phyloP scores from a whole-genome alignment of 768 basidiomycete species.

The Pulveroboletus sp. region DNA sequence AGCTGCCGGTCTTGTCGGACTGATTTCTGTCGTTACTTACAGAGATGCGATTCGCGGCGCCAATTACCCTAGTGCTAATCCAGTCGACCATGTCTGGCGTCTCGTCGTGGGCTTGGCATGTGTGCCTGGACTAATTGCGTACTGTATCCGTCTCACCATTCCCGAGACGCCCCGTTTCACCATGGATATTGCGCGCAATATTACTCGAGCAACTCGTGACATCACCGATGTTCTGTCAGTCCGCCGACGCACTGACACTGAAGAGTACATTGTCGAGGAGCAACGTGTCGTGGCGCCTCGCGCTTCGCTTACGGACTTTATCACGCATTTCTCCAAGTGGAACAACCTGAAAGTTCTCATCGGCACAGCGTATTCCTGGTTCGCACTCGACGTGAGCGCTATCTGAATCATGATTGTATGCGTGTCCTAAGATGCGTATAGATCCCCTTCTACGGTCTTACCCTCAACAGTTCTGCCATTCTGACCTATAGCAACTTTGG shows the following conservation, averaged over 20 bases:
- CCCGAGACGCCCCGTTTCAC: slow-evolving; percentile 89
- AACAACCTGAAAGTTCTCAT: slow-evolving; percentile 74
- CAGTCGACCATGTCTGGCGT: slow-evolving; percentile 79
- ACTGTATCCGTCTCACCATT: slow-evolving; percentile 88
- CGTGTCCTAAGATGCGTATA: slow-evolving; percentile 23
- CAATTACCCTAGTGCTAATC: slow-evolving; percentile 33
- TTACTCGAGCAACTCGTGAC: slow-evolving; percentile 66
- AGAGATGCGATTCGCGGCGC: slow-evolving; percentile 48
- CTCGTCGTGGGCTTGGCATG: slow-evolving; percentile 83
- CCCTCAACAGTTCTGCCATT: slow-evolving; percentile 75
- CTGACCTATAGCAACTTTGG: slow-evolving; percentile 68
- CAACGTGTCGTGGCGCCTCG: slow-evolving; percentile 59
- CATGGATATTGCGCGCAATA: slow-evolving; percentile 82
- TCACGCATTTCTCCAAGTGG: slow-evolving; percentile 62
- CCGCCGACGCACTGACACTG: slow-evolving; percentile 34
- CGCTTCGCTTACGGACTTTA: slow-evolving; percentile 64
- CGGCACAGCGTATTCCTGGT: slow-evolving; percentile 80
- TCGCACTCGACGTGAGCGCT: slow-evolving; percentile 69
- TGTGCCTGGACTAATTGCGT: slow-evolving; percentile 69
- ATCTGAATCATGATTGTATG: neutral
- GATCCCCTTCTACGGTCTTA: slow-evolving; percentile 86
- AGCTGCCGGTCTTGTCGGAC: slow-evolving; percentile 65
- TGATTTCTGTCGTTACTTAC: slow-evolving; percentile 60
- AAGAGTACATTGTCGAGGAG: slow-evolving; percentile 39
- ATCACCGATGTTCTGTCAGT: slow-evolving; percentile 58